phyloP scores from a whole-genome alignment of 257 asterid genomes.

The Vinca minor region DNA sequence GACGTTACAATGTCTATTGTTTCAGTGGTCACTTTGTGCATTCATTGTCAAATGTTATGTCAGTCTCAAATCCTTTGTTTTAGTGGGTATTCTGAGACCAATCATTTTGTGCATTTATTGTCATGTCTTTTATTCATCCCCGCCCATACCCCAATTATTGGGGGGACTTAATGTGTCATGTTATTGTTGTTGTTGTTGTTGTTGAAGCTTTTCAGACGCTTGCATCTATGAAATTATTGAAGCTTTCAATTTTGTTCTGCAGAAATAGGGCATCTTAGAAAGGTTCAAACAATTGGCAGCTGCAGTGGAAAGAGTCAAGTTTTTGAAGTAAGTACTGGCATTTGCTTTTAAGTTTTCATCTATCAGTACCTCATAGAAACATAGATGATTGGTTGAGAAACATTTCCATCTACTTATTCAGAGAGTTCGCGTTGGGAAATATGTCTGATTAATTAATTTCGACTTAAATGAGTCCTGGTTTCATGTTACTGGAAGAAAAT shows the following conservation, averaged over 20 bases:
- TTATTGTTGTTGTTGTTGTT: too few relatives aligned
- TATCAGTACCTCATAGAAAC: not conserved
- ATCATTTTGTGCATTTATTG: too few relatives aligned
- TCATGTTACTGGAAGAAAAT: not conserved
- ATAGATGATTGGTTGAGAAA: not conserved
- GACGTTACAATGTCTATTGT: too few relatives aligned
- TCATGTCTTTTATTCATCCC: too few relatives aligned
- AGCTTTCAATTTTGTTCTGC: slow-evolving; percentile 7
- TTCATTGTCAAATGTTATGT: too few relatives aligned
- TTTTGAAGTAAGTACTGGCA: slow-evolving; percentile 12
- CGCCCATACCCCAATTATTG: too few relatives aligned
- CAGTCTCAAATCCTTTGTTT: too few relatives aligned
- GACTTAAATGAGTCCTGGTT: not conserved
- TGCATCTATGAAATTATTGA: not conserved
- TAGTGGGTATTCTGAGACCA: too few relatives aligned
- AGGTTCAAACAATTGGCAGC: slow-evolving; percentile 1
- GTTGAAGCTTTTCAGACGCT: too few relatives aligned
- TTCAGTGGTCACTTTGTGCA: too few relatives aligned
- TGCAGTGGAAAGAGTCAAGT: not conserved
- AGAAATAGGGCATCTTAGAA: slow-evolving; percentile 8
- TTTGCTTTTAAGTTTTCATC: not conserved
- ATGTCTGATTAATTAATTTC: not conserved
- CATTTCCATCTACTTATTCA: not conserved
- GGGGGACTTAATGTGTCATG: too few relatives aligned
- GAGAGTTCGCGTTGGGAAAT: not conserved